Conservation (phyloP, 805 yeast species). For the Pichia insulana region DNA sequence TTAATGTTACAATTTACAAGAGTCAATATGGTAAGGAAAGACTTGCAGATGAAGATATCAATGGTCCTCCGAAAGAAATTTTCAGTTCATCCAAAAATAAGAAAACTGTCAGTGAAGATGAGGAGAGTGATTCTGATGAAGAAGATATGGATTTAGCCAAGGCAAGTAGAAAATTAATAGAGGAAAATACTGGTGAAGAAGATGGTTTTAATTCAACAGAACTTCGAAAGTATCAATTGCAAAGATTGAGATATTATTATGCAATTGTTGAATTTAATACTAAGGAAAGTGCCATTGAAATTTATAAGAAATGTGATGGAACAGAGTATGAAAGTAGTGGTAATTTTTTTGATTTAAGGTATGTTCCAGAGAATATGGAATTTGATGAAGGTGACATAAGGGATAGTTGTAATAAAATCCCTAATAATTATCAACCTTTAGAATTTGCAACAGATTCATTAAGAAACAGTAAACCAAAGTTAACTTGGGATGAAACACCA, state of each 20-base stretch:
- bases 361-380: conserved; percentile 86
- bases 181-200: conserved; percentile 66
- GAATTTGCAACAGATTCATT: conserved; percentile 87
- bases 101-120: conserved; percentile 33
- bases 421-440: conserved; percentile 71
- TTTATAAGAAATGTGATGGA: conserved; percentile 86
- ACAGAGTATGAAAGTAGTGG: conserved; percentile 95
- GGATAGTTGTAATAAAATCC: conserved; percentile 65
- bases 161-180: conserved; percentile 60
- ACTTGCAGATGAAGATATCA: conserved; percentile 79
- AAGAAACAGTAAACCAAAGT: conserved; percentile 90
- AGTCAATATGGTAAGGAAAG: conserved; percentile 90
- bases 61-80: conserved; percentile 87
- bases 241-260: conserved; percentile 84
- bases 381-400: conserved; percentile 64
- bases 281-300: conserved; percentile 57
- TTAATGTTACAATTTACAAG: conserved; percentile 67
- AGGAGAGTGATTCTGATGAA: conserved; percentile 33
- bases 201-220: conserved; percentile 74
- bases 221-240: conserved; percentile 83
- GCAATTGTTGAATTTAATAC: conserved; percentile 84
- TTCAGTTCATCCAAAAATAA: conserved; percentile 29
- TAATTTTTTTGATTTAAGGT: conserved; percentile 84
- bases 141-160: conserved; percentile 38
- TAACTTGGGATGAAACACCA: conserved; percentile 99